phyloP scores from a whole-genome alignment of 306 rosid species.

The Urtica urens region DNA sequence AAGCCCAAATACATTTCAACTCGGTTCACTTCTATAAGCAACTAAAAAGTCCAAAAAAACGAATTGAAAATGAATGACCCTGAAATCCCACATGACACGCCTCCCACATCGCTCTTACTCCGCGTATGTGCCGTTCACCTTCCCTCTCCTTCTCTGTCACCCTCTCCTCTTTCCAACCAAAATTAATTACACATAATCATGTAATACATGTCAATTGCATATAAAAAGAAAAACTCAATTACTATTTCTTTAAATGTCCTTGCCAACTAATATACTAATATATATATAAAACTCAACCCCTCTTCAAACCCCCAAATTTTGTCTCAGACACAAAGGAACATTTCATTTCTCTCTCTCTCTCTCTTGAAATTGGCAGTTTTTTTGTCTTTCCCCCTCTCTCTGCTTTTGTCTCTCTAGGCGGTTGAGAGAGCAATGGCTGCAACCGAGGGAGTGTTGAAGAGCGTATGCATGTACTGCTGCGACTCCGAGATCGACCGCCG shows the following conservation, averaged over 20 bases:
- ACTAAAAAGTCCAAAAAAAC: not conserved
- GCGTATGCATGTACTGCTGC: slow-evolving; percentile 26
- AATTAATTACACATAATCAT: not conserved
- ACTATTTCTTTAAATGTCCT: too few relatives aligned
- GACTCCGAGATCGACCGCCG: slow-evolving; percentile 39
- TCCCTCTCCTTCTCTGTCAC: slow-evolving; percentile 8
- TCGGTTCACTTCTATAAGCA: not conserved
- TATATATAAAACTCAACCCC: not conserved
- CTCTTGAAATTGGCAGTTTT: too few relatives aligned
- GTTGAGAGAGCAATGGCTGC: slow-evolving; percentile 15
- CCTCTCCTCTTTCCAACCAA: not conserved
- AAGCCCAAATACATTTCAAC: not conserved
- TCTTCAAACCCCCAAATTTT: not conserved
- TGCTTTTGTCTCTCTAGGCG: not conserved
- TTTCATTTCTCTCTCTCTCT: not conserved
- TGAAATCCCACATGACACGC: slow-evolving; percentile 8
- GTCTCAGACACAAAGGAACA: not conserved
- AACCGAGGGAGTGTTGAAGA: slow-evolving; percentile 22
- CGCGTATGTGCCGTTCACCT: not conserved
- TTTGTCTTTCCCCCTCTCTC: not conserved
- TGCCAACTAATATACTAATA: not conserved
- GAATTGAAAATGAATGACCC: not conserved
- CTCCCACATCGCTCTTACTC: slow-evolving; percentile 10
- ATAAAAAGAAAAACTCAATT: not conserved
- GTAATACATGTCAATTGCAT: not conserved